phyloP scores from a whole-genome alignment of 1,284 basidiomycete genomes.

The Fereydounia khargensis region DNA sequence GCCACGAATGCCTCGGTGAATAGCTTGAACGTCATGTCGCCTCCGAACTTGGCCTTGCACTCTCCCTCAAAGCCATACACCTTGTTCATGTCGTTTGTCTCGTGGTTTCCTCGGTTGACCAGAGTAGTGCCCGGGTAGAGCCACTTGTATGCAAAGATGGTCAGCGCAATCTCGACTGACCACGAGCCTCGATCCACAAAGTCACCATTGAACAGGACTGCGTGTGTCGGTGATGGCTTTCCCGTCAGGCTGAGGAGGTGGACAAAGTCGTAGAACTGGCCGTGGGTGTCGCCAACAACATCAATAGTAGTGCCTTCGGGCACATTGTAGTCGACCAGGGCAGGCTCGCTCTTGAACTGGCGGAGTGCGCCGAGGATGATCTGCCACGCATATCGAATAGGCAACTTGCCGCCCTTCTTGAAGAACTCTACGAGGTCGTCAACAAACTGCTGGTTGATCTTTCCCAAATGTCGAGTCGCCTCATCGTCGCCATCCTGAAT shows the following conservation, averaged over 20 bases:
- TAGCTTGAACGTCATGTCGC: constrained; percentile 52
- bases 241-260: constrained; percentile 85
- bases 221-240: constrained; percentile 43
- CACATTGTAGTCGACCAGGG: constrained; percentile 75
- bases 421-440: constrained; percentile 85
- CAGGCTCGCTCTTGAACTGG: constrained; percentile 73
- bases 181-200: constrained; percentile 90
- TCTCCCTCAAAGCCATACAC: constrained; percentile 84
- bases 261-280: constrained; percentile 81
- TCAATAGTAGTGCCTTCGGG: constrained; percentile 68
- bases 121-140: constrained; percentile 52
- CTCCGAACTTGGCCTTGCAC: constrained; percentile 65
- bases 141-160: constrained; percentile 94
- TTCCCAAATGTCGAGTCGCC: constrained; percentile 64
- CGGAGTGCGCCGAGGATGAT: constrained; percentile 83
- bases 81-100: constrained; percentile 78
- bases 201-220: constrained; percentile 54
- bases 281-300: constrained; percentile 50
- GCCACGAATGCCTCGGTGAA: constrained; percentile 52
- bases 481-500: constrained; percentile 25
- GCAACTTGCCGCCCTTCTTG: constrained; percentile 82
- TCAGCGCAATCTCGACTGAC: constrained; percentile 93
- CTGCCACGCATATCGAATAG: constrained; percentile 81
- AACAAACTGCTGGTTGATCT: constrained; percentile 69
- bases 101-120: constrained; percentile 83